Evolutionary conservation across 2,329 filamentous ascomycete genomes (phyloP).

Genomic region (Septoria petroselini): DNA sequence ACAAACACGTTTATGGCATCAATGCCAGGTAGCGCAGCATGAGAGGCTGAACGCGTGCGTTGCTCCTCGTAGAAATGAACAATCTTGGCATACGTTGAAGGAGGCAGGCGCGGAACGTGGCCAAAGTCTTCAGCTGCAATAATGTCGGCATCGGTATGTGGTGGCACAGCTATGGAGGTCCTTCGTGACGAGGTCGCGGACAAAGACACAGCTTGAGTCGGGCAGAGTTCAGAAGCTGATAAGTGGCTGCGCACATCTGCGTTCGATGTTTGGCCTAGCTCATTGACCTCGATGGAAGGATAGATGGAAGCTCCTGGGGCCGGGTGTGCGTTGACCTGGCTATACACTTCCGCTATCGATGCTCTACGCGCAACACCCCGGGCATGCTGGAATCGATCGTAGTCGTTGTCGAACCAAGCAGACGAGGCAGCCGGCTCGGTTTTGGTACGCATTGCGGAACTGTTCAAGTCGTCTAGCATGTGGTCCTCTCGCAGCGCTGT

Average conservation of each 20-base stretch:
- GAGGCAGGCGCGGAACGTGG: constrained; percentile 1
- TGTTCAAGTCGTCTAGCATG: neutral
- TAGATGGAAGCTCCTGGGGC: constrained; percentile 10
- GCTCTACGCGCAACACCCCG: constrained; percentile 1
- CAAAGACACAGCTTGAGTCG: neutral
- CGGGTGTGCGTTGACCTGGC: constrained; percentile 3
- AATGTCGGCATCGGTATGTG: constrained; percentile 4
- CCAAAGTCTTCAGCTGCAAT: constrained; percentile 8
- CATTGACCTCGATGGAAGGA: constrained; percentile 3
- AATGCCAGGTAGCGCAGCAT: constrained; percentile 3
- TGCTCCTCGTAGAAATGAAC: constrained; percentile 6
- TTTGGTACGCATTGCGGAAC: constrained; percentile 5
- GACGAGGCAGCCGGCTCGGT: neutral
- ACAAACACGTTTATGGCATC: constrained; percentile 13
- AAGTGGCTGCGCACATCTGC: neutral
- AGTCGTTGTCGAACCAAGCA: constrained; percentile 3
- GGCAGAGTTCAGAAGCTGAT: neutral
- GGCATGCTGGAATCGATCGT: constrained; percentile 4
- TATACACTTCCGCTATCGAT: constrained; percentile 5
- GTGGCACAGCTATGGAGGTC: neutral
- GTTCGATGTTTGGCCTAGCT: neutral
- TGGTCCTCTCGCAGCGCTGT: neutral
- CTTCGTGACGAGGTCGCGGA: neutral
- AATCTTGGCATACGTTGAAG: constrained; percentile 7
- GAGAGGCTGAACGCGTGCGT: neutral